Base-by-base conservation (phyloP, 2,329 filamentous ascomycete species). In the Stachybotrys chartarum region DNA sequence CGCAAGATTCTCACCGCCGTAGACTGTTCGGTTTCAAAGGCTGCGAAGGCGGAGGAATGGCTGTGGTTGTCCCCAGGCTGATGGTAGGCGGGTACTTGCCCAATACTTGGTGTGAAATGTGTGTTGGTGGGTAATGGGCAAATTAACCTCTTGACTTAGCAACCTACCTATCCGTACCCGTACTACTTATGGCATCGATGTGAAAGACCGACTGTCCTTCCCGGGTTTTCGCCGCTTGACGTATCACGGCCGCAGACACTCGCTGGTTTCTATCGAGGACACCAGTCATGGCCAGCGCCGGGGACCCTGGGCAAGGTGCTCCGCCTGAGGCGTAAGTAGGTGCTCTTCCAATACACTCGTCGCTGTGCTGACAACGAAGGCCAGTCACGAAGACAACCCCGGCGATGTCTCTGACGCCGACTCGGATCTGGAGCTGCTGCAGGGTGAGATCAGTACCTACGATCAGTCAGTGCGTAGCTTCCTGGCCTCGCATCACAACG, bases 391-490 rank as follows among this genome's bases (percentile, higher is more conserved):
- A 10, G 45, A 47, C 17, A n/a, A 59, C 30, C 53, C 56, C 31
- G 67, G 64, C 30, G 62, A 67, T 39, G 63, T 64, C 6, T 76
- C 73, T 11, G 74, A 76, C 55, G 72, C 70, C 18, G 74, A 77
- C 55, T 77, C 74, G 16, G 74, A 77, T 54, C 63, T 73, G n/a
- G 71, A 76, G 57, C 72, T 75, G 60, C 65, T 77, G 8, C 67
- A 74, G 54, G 69, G 68, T 14, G 74, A 77, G 49, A 77, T 76
- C 53, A 72, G 70, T 51, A 75, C 69, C 55, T 72, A 71, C 55
- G 73, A 77, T 52, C 68, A 73, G 56, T 71, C 73, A 4, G 74
- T 76, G 7, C 66, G 71, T 46, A 65, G 69, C 30, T 77, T 77
- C 45, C 60, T 77, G 11, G 70, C 68, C 5, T 66, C 68, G 3